Percentiles rank a stretch among this genome's conserved stretches.
These are phyloP conservation scores for Penicillium odoratum DNA, from an alignment of 495 filamentous ascomycete genomes.

Conservation along the genomic window DNA sequence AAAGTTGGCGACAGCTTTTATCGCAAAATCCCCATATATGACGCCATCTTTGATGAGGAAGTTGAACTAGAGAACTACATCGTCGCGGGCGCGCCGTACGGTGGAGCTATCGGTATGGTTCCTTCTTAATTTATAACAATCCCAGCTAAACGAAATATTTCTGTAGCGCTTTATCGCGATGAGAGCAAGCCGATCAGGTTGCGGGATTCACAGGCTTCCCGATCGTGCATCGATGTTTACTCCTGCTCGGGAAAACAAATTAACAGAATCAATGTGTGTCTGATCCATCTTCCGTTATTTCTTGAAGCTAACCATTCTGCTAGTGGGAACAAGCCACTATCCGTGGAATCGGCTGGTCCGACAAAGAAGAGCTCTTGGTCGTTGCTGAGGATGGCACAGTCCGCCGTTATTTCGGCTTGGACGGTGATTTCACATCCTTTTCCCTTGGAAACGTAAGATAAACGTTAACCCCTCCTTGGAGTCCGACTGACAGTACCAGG, in stretches of 20 bases:
- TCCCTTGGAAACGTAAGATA: constrained; percentile 76
- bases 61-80: constrained; percentile 94
- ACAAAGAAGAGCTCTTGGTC: constrained; percentile 89
- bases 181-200: constrained; percentile 79
- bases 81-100: constrained; percentile 89
- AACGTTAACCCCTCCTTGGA: background rate
- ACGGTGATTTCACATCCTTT: constrained; percentile 94
- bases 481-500: constrained; percentile 44
- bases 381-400: constrained; percentile 89
- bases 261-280: constrained; percentile 61
- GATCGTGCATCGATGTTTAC: constrained; percentile 90
- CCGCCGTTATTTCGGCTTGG: constrained; percentile 85
- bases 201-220: constrained; percentile 67
- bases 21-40: constrained; percentile 89
- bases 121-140: background rate
- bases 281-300: background rate
- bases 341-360: constrained; percentile 91
- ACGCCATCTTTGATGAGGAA: constrained; percentile 85
- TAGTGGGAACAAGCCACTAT: constrained; percentile 92
- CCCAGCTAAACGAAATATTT: constrained; percentile 6
- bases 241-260: constrained; percentile 87
- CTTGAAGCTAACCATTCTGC: constrained; percentile 11
- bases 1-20: constrained; percentile 89
- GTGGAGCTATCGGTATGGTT: constrained; percentile 80
- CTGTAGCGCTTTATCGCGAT: constrained; percentile 81